Conservation (phyloP, 345 rosid species). For the Eutrema japonicum region DNA sequence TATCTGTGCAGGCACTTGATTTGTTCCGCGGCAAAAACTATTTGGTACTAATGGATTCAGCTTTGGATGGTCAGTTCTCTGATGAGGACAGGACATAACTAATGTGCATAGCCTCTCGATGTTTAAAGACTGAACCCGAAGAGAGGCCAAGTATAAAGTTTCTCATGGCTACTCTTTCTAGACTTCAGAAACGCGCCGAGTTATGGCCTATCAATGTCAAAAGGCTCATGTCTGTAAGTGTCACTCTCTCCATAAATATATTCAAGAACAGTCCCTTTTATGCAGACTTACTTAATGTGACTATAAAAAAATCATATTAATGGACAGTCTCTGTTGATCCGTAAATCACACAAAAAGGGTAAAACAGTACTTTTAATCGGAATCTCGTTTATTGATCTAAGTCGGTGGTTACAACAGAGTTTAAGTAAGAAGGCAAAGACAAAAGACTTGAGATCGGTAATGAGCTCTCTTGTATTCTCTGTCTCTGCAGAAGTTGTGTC, state of each 20-base stretch:
- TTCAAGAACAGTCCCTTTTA: conserved; percentile 37
- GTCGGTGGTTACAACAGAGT: too few species aligned
- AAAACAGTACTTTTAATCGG: too few species aligned
- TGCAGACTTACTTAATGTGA: conserved; percentile 19
- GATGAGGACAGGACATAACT: conserved; percentile 95
- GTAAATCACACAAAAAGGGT: too few species aligned
- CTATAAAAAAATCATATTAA: background rate
- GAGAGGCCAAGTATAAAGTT: conserved; percentile 93
- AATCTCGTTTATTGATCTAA: too few species aligned
- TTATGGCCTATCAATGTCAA: conserved; percentile 49
- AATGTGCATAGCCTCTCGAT: conserved; percentile 81
- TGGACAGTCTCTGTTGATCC: conserved; percentile 67
- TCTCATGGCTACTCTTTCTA: conserved; percentile 69
- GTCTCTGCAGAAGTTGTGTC: too few species aligned
- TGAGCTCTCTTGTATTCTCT: too few species aligned
- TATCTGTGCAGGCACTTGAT: conserved; percentile 84
- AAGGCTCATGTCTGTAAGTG: conserved; percentile 29
- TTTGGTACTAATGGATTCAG: conserved; percentile 93
- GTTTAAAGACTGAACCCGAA: conserved; percentile 89
- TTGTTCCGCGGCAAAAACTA: conserved; percentile 86
- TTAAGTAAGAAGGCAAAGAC: too few species aligned
- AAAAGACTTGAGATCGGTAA: too few species aligned
- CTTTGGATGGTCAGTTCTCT: conserved; percentile 91
- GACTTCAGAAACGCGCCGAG: conserved; percentile 85
- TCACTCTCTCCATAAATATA: conserved; percentile 50